Evolutionary conservation across 2,329 filamentous ascomycete species (phyloP).

Genomic region (Fusarium newnesense): DNA sequence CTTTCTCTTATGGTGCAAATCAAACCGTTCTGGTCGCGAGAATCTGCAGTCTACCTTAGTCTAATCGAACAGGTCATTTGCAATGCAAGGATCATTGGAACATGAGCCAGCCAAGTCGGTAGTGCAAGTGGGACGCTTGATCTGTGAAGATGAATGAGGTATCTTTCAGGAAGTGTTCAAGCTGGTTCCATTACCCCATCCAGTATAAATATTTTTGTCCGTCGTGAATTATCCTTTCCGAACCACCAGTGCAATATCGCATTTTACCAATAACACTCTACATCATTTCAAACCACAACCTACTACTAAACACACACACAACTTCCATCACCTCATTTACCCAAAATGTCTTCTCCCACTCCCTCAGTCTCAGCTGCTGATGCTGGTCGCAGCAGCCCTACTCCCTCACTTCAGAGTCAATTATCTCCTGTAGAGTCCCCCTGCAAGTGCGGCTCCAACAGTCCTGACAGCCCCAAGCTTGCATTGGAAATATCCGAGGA

Average conservation of each 20-base stretch:
- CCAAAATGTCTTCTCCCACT: background rate
- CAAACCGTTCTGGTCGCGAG: rapidly evolving
- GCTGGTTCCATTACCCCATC: rapidly evolving
- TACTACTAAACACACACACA: background rate
- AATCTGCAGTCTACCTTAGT: rapidly evolving
- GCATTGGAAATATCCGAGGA: background rate
- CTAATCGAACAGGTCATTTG: rapidly evolving
- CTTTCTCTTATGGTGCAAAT: rapidly evolving
- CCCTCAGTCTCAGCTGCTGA: rapidly evolving
- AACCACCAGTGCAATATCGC: rapidly evolving
- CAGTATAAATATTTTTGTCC: background rate
- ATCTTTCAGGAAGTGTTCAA: too few species aligned
- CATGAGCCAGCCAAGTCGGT: rapidly evolving
- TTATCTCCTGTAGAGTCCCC: too few species aligned
- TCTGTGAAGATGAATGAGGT: too few species aligned
- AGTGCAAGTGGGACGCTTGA: rapidly evolving
- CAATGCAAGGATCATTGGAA: too few species aligned
- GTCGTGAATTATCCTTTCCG: rapidly evolving
- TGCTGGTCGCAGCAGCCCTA: rapidly evolving
- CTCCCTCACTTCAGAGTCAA: rapidly evolving
- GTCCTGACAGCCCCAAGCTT: too few species aligned
- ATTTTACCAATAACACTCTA: rapidly evolving
- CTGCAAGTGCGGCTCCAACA: background rate
- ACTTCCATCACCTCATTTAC: background rate
- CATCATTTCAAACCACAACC: rapidly evolving